phyloP scores from a whole-genome alignment of 2,329 filamentous ascomycete species.

The Pseudogymnoascus sp. region DNA sequence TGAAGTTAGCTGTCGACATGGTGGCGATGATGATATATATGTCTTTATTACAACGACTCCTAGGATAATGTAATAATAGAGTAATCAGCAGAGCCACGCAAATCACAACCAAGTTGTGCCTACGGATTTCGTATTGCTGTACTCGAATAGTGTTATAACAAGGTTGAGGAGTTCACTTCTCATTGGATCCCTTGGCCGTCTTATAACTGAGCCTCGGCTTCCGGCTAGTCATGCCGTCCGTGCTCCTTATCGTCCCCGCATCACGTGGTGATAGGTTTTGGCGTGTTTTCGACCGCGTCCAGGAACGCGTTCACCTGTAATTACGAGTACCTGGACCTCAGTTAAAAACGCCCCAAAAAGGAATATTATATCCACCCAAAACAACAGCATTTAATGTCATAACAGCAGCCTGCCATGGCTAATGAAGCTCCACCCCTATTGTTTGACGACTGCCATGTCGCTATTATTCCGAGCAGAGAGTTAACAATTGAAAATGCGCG shows the following conservation, averaged over 20 bases:
- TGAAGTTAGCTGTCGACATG: conserved; percentile 39
- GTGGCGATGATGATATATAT: neutral
- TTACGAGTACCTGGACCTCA: neutral
- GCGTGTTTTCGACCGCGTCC: conserved; percentile 6
- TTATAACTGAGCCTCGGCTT: conserved; percentile 2
- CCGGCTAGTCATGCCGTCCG: neutral
- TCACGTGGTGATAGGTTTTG: neutral
- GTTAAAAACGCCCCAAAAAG: neutral
- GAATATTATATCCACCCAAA: conserved; percentile 7
- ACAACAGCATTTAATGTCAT: conserved; percentile 1
- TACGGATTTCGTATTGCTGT: neutral
- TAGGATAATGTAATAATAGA: neutral
- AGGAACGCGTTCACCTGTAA: conserved; percentile 3
- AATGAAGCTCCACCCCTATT: conserved; percentile 11
- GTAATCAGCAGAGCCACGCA: neutral
- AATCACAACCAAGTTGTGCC: neutral
- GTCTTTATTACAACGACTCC: neutral
- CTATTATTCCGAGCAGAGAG: conserved; percentile 23
- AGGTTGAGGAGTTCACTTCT: neutral
- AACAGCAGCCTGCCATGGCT: neutral
- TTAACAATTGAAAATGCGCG: conserved; percentile 13
- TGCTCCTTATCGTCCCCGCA: neutral
- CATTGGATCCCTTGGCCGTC: neutral
- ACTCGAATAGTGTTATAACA: neutral
- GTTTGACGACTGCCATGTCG: conserved; percentile 25